Evolutionary conservation across 768 basidiomycete species (phyloP).

Genomic region (Suillus weaverae): DNA sequence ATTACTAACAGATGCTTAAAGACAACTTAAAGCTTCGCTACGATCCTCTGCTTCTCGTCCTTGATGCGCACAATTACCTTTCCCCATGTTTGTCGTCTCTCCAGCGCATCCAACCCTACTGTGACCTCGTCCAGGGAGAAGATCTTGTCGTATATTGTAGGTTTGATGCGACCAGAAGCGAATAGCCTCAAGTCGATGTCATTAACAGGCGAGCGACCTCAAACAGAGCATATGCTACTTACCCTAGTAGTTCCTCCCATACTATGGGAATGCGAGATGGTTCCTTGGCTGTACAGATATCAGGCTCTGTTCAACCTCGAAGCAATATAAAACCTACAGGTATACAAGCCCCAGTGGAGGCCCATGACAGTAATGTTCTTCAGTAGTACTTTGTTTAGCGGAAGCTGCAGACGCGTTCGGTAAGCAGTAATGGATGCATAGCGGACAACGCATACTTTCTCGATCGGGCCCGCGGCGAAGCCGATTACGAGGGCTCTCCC

Average conservation of each 20-base stretch:
- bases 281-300: constrained; percentile 54
- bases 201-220: constrained; percentile 9
- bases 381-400: constrained; percentile 78
- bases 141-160: constrained; percentile 67
- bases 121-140: constrained; percentile 68
- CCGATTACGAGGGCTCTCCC: constrained; percentile 92
- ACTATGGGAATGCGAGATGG: constrained; percentile 61
- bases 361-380: constrained; percentile 87
- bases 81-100: constrained; percentile 88
- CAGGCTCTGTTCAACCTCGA: not conserved
- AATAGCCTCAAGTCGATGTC: constrained; percentile 54
- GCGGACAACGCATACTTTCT: constrained; percentile 16
- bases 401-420: constrained; percentile 50
- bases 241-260: constrained; percentile 72
- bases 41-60: constrained; percentile 40
- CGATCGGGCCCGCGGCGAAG: constrained; percentile 37
- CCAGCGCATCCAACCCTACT: constrained; percentile 73
- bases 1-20: not conserved
- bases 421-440: not conserved
- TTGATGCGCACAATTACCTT: constrained; percentile 74
- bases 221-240: constrained; percentile 24
- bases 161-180: constrained; percentile 59
- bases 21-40: constrained; percentile 43
- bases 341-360: constrained; percentile 84
- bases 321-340: constrained; percentile 43